phyloP scores from a whole-genome alignment of 2,329 filamentous ascomycete species.

The Penicillium janthinellum region DNA sequence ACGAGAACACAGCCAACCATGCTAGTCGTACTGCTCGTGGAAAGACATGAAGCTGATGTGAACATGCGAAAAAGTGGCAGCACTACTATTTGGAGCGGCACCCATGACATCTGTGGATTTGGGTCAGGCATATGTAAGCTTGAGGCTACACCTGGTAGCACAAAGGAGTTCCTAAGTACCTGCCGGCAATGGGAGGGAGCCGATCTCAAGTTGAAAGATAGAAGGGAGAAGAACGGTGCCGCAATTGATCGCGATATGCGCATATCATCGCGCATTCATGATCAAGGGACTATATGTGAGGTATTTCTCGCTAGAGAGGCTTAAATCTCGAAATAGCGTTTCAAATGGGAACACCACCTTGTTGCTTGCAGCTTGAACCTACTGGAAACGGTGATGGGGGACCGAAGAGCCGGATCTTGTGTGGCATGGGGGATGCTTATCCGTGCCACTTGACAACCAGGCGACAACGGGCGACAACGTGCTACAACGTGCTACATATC shows the following conservation, averaged over 20 bases:
- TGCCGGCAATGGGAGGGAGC: conserved; percentile 1
- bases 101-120: background rate
- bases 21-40: conserved; percentile 1
- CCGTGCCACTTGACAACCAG: background rate
- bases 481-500: background rate
- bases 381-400: background rate
- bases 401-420: background rate
- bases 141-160: conserved; percentile 1
- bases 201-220: conserved; percentile 1
- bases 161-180: conserved; percentile 1
- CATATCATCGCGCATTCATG: background rate
- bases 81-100: background rate
- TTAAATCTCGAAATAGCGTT: conserved; percentile 4
- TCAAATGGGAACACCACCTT: background rate
- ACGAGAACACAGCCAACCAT: background rate
- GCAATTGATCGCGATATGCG: background rate
- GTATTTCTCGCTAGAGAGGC: background rate
- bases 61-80: background rate
- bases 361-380: conserved; percentile 3
- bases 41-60: conserved; percentile 5
- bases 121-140: background rate
- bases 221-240: background rate
- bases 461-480: background rate
- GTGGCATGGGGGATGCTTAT: background rate
- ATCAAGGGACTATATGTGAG: background rate